Evolutionary conservation across 2,329 filamentous ascomycete species (phyloP).

Genomic region (Paecilomyces sp.): DNA sequence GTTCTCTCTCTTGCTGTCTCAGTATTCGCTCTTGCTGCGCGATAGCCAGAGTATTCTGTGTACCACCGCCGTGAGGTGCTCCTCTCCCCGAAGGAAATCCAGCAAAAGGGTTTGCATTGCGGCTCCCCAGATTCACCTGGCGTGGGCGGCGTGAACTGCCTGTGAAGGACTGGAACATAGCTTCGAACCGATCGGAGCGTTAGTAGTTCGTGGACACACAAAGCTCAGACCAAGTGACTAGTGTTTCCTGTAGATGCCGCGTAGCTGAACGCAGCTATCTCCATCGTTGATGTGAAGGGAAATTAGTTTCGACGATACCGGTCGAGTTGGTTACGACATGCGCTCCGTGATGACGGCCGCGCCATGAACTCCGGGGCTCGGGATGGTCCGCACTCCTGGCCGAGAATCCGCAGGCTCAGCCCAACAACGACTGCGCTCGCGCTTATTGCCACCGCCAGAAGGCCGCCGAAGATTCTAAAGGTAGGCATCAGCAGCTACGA

Average conservation of each 20-base stretch:
- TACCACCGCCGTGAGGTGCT: conserved; percentile 50
- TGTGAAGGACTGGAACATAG: conserved; percentile 89
- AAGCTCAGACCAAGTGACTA: neutral
- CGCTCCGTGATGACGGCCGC: neutral
- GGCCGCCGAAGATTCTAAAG: neutral
- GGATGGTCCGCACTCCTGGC: neutral
- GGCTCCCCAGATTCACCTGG: conserved; percentile 90
- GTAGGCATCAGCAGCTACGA: neutral
- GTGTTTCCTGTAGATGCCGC: neutral
- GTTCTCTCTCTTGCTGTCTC: conserved; percentile 73
- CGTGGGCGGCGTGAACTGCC: conserved; percentile 77
- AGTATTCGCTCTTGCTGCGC: conserved; percentile 79
- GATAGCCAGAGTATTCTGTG: conserved; percentile 71
- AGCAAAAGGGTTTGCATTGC: conserved; percentile 71
- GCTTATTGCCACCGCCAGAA: neutral
- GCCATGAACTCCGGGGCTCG: neutral
- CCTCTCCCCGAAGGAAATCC: conserved; percentile 51
- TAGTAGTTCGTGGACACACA: neutral
- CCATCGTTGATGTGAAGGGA: neutral
- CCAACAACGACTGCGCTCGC: neutral
- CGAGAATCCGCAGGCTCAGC: neutral
- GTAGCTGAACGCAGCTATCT: neutral
- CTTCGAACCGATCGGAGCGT: conserved; percentile 9
- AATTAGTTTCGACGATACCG: neutral
- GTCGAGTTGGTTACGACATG: neutral